Evolutionary conservation across 106 monocot species (phyloP), one percentile per base, ranked within the genome.

Genomic region (Cymbidium sinense): DNA sequence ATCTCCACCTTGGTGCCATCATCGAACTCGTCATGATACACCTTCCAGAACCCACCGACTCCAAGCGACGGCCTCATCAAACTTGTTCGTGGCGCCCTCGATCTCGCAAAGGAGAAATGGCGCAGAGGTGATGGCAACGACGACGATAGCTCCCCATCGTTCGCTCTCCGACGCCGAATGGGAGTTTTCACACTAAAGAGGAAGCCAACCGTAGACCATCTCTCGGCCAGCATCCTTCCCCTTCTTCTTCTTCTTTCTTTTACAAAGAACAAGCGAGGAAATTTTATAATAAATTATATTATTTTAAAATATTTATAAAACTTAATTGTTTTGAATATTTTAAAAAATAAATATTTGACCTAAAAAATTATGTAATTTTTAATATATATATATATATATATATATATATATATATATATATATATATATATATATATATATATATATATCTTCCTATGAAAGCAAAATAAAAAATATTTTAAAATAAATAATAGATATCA

Each of bases 31-130:
- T 91, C 91, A 0, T 34, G 37, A 25, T 94, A 94, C 17, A 94
- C 93, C 77, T 94, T 94, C 15, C 93, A 91, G 77, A 94, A 94
- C 5, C 90, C 93, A 7, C 93, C 94, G 15, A 89, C 91, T 15
- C 94, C 94, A 5, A 95, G 89, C 35, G 85, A n/a, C 87, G 33
- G 90, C 47, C 64, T 95, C 90, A 41, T 95, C 87, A 69, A 95
- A 95, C 21, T 85, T 77, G 18, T 87, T 93, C 0, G 92, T 93
- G 44, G 95, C 95, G 3, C 86, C 82, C 69, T 88, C 77, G 3
- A 95, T 95, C 79, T 95, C 92, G 75, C 82, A 21, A 95, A 87
- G 0, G 92, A 87, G 85, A 95, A 95, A 64, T 95, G 90, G 30
- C 92, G 81, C 92, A 90, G 64, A 95, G 90, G 52, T 92, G 88